Base-by-base conservation (phyloP, 805 yeast genomes). In the Starmerella bombi region DNA sequence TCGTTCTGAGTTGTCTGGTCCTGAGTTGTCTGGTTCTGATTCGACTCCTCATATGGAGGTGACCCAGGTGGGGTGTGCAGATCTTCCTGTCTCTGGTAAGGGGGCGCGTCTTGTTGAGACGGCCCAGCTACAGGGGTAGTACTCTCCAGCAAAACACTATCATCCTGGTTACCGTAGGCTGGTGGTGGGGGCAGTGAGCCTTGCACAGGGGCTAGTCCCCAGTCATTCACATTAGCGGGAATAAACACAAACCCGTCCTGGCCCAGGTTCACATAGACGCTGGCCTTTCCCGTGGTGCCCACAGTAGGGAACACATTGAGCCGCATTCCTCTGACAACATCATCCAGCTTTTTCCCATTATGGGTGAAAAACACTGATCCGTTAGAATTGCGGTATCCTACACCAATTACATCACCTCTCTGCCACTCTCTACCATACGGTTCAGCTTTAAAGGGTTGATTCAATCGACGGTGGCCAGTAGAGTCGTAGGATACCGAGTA, bases 111-210 rank as follows among this genome's bases (percentile, higher is more conserved):
- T n/a, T n/a, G n/a, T n/a, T n/a, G n/a, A 5, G 31, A 29, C 16
- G 42, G 34, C 3, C 38, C 38, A 4, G 42, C 40, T 9, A 36
- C 36, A 5, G 48, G 14, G 18, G 19, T 22, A 5, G 51, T 42
- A 22, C 45, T 40, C 16, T 45, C 51, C 14, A 88, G 61, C 40
- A 88, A 59, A 3, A 85, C 74, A 56, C 86, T 94, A 35, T 76
- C 76, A 34, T 73, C 75, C 53, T 77, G 85, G 42, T 77, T 74
- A 36, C 82, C 81, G 60, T 88, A 88, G 8, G 91, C 78, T 1
- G 98, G 98, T 3, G 97, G 94, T 4, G 97, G 93, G 3, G 93
- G 79, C 43, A 85, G 79, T 36, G 70, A 72, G 1, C 97, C 98
- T 50, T 78, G 81, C 30, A 79, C 68, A 3, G 91, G 88, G n/a